phyloP scores from a whole-genome alignment of 2,329 filamentous ascomycete species.

The Laburnicola sp. region DNA sequence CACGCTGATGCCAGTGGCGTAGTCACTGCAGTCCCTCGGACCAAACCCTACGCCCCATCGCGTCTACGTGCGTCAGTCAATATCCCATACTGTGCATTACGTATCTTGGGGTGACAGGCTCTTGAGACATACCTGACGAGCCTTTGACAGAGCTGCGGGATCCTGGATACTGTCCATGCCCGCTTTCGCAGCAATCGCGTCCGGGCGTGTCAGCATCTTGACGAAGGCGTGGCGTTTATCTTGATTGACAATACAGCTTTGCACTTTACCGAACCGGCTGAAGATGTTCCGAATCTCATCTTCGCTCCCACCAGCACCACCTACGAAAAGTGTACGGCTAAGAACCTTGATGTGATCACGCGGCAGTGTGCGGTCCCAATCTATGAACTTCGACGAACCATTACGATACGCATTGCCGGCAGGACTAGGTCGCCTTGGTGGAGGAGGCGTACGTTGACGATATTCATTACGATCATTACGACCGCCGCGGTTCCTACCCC shows the following conservation, averaged over 20 bases:
- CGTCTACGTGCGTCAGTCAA: conserved; percentile 61
- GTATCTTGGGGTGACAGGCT: neutral
- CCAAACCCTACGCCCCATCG: conserved; percentile 98
- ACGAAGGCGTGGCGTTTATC: conserved; percentile 99
- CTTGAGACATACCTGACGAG: conserved; percentile 45
- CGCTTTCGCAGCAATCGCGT: conserved; percentile 80
- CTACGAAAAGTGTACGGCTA: conserved; percentile 94
- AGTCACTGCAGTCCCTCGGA: conserved; percentile 95
- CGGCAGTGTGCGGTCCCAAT: conserved; percentile 74
- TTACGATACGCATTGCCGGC: conserved; percentile 32
- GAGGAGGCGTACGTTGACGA: conserved; percentile 82
- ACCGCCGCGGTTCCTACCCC: conserved; percentile 49
- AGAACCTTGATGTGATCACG: conserved; percentile 78
- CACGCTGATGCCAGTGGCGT: conserved; percentile 84
- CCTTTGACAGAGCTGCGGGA: conserved; percentile 69
- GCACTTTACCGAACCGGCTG: conserved; percentile 78
- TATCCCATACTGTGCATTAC: neutral
- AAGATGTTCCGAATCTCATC: conserved; percentile 81
- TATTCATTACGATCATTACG: conserved; percentile 63
- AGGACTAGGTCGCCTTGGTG: conserved; percentile 66
- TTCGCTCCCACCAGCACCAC: conserved; percentile 78
- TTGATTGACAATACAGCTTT: conserved; percentile 97
- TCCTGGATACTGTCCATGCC: conserved; percentile 81
- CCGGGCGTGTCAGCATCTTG: conserved; percentile 90
- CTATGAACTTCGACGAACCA: conserved; percentile 69